phyloP scores from a whole-genome alignment of 176 grass and related monocot genomes.

The Cocos nucifera region DNA sequence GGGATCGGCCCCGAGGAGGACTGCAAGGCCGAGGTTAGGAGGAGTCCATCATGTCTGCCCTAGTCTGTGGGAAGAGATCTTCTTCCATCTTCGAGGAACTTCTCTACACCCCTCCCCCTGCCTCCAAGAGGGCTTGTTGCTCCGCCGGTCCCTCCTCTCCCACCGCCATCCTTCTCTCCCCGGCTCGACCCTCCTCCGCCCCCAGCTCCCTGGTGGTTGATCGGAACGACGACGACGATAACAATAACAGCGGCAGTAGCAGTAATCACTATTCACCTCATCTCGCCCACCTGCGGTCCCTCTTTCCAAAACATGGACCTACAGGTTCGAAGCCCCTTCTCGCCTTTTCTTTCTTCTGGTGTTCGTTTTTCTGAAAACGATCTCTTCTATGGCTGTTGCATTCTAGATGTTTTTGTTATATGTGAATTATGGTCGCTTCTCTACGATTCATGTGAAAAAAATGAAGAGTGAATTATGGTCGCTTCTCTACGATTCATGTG shows the following conservation, averaged over 20 bases:
- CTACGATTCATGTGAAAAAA: too few species aligned
- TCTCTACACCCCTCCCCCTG: slow-evolving; percentile 22
- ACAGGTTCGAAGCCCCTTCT: background rate
- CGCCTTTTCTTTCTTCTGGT: background rate
- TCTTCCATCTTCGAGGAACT: slow-evolving; percentile 28
- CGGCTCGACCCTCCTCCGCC: slow-evolving; percentile 3
- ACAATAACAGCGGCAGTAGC: too few species aligned
- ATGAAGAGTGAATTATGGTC: too few species aligned
- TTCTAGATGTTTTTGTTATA: background rate
- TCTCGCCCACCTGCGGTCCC: background rate
- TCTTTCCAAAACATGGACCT: slow-evolving; percentile 15
- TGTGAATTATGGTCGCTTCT: background rate
- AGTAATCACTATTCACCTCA: background rate
- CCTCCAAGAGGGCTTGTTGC: slow-evolving; percentile 44
- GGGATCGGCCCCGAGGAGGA: slow-evolving; percentile 5
- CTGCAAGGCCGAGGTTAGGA: background rate
- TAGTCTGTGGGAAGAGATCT: slow-evolving; percentile 32
- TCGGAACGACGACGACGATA: slow-evolving; percentile 10
- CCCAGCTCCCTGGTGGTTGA: slow-evolving; percentile 1
- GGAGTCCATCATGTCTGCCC: slow-evolving; percentile 20
- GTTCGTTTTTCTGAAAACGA: too few species aligned
- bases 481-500: too few species aligned
- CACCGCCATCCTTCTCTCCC: slow-evolving; percentile 17
- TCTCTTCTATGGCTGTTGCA: background rate
- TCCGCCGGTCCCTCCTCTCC: slow-evolving; percentile 15